These are phyloP conservation scores for Xylariaceae sp. DNA, from an alignment of 2,329 filamentous ascomycete genomes.

Conservation along the genomic window DNA sequence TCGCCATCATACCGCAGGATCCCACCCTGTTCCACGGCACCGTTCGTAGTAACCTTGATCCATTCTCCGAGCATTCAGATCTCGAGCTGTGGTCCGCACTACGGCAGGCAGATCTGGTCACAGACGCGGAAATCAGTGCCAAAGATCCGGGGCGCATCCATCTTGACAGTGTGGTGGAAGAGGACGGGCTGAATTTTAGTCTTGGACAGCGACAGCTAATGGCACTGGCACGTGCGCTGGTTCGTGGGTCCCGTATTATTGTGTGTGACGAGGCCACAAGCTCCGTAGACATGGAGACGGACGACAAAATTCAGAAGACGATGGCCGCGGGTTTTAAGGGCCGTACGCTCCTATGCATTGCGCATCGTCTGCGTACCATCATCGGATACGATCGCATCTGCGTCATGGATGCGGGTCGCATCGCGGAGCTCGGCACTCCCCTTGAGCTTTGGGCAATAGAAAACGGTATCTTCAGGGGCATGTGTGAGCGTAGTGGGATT, in stretches of 20 bases:
- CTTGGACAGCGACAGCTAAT: constrained; percentile 93
- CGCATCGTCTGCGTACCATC: constrained; percentile 86
- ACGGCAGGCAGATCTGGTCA: constrained; percentile 69
- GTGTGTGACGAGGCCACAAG: constrained; percentile 96
- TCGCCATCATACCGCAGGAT: constrained; percentile 82
- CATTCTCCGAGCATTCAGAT: constrained; percentile 74
- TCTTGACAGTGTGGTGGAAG: constrained; percentile 81
- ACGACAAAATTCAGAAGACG: constrained; percentile 88
- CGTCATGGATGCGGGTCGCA: constrained; percentile 87
- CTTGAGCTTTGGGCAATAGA: constrained; percentile 59
- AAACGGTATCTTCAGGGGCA: constrained; percentile 76
- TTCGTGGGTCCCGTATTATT: constrained; percentile 84
- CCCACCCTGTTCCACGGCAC: constrained; percentile 80
- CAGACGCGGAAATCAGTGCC: constrained; percentile 45
- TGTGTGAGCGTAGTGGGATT: constrained; percentile 87
- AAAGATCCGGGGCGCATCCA: constrained; percentile 56
- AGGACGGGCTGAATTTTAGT: constrained; percentile 94
- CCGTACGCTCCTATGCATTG: constrained; percentile 87
- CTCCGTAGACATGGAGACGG: constrained; percentile 91
- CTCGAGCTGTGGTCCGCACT: constrained; percentile 74
- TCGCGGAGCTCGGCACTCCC: constrained; percentile 82
- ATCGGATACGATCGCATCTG: constrained; percentile 93
- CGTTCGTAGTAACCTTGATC: constrained; percentile 74
- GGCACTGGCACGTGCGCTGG: constrained; percentile 86
- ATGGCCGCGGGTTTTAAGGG: constrained; percentile 82